phyloP scores from a whole-genome alignment of 306 rosid genomes.

The Gynostemma pentaphyllum region DNA sequence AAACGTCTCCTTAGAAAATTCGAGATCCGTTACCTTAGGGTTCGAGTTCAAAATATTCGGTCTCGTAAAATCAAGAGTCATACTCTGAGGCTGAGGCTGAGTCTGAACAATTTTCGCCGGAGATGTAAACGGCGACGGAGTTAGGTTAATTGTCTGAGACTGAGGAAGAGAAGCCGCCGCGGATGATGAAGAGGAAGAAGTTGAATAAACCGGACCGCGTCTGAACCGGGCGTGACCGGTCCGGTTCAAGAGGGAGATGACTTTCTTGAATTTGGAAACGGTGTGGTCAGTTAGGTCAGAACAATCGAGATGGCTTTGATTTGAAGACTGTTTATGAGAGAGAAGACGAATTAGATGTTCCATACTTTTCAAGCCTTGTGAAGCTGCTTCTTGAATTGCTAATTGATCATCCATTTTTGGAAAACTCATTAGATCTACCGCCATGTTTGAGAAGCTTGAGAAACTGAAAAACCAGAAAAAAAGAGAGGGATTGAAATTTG shows the following conservation, averaged over 20 bases:
- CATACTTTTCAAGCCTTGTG: conserved; percentile 66
- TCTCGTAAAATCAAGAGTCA: conserved; percentile 71
- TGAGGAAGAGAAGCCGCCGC: conserved; percentile 14
- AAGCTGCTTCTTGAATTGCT: conserved; percentile 69
- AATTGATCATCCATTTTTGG: conserved; percentile 60
- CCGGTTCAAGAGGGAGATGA: conserved; percentile 55
- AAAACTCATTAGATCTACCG: conserved; percentile 57
- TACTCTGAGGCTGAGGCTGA: conserved; percentile 18
- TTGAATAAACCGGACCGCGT: conserved; percentile 45
- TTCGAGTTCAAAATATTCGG: conserved; percentile 34
- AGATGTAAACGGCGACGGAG: conserved; percentile 21
- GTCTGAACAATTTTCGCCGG: conserved; percentile 18
- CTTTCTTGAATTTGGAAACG: conserved; percentile 56
- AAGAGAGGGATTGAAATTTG: not conserved
- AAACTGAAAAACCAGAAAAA: not conserved
- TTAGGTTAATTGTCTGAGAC: conserved; percentile 6
- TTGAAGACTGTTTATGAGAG: conserved; percentile 34
- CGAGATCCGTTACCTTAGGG: conserved; percentile 34
- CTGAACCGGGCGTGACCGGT: conserved; percentile 94
- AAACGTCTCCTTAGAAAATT: conserved; percentile 51
- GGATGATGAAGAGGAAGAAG: conserved; percentile 15
- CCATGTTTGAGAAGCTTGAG: conserved; percentile 20
- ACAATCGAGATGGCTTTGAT: conserved; percentile 33
- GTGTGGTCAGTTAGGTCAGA: conserved; percentile 53
- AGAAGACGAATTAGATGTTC: conserved; percentile 50